Conservation (phyloP, 2,329 filamentous ascomycete genomes). For the Amphichorda felina region DNA sequence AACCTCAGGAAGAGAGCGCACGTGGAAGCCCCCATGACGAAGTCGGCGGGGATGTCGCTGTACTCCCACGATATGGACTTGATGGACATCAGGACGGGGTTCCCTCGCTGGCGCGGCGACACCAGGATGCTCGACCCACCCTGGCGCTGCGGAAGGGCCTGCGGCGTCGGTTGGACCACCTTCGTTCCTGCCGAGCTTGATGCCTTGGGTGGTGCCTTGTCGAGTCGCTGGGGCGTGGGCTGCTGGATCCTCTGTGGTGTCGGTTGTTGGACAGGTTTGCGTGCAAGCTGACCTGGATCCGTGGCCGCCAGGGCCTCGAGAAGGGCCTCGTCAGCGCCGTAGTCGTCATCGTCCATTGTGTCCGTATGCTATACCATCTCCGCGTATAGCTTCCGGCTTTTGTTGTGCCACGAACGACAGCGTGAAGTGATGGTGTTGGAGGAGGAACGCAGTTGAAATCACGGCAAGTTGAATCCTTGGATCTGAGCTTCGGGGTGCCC, state of each 20-base stretch:
- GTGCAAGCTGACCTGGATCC: constrained; percentile 14
- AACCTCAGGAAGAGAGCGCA: constrained; percentile 78
- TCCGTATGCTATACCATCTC: background rate
- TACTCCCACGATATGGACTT: constrained; percentile 88
- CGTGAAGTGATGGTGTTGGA: background rate
- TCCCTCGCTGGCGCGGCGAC: constrained; percentile 86
- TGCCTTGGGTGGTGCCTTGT: constrained; percentile 26
- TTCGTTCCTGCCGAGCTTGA: constrained; percentile 27
- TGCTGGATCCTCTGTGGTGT: constrained; percentile 27
- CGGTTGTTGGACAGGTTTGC: constrained; percentile 16
- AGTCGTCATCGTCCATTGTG: constrained; percentile 42
- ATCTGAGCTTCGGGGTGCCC: too few species aligned
- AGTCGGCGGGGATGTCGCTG: constrained; percentile 91
- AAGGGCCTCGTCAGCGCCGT: constrained; percentile 44
- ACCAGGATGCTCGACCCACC: constrained; percentile 74
- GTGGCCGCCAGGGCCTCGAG: constrained; percentile 40
- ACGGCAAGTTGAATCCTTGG: too few species aligned
- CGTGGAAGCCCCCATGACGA: constrained; percentile 74
- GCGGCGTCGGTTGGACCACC: constrained; percentile 78
- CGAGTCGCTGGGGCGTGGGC: constrained; percentile 43
- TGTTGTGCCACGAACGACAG: background rate
- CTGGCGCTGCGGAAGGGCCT: constrained; percentile 57
- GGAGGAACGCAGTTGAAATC: too few species aligned
- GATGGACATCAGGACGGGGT: constrained; percentile 78
- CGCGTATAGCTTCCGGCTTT: background rate